Percentiles rank a stretch among this genome's conserved stretches.
Evolutionary conservation across 2,329 filamentous ascomycete species (phyloP).

Genomic region (Stagonosporopsis chrysanthemi): DNA sequence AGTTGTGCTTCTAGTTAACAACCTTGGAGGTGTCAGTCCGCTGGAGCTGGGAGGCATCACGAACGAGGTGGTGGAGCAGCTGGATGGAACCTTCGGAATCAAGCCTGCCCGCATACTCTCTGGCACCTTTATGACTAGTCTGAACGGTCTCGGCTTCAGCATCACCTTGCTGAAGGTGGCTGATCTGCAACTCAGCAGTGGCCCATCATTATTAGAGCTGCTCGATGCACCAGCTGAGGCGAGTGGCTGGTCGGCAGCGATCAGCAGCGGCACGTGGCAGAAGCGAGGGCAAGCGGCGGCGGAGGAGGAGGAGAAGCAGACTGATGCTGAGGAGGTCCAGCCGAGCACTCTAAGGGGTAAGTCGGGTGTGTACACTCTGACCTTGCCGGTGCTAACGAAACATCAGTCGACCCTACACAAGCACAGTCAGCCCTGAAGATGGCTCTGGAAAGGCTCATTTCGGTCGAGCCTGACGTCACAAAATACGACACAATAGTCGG

Average conservation of each 20-base stretch:
- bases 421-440: conserved; percentile 62
- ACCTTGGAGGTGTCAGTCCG: conserved; percentile 75
- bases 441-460: conserved; percentile 68
- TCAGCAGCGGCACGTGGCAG: conserved; percentile 67
- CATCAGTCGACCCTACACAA: conserved; percentile 58
- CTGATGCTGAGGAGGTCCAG: conserved; percentile 54
- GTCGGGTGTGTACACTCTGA: conserved; percentile 24
- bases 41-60: conserved; percentile 77
- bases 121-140: conserved; percentile 74
- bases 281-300: conserved; percentile 53
- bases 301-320: conserved; percentile 53
- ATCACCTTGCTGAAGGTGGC: conserved; percentile 70
- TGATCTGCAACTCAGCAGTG: conserved; percentile 65
- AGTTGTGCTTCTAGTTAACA: conserved; percentile 75
- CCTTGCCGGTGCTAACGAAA: conserved; percentile 16
- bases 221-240: conserved; percentile 73
- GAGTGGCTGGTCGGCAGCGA: conserved; percentile 70
- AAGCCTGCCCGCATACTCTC: conserved; percentile 68
- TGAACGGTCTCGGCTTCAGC: conserved; percentile 76
- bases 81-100: conserved; percentile 65
- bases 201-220: conserved; percentile 70
- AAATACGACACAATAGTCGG: conserved; percentile 81
- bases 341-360: conserved; percentile 62
- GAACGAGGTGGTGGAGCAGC: conserved; percentile 69
- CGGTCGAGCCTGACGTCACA: conserved; percentile 70